phyloP scores from a whole-genome alignment of 257 asterid species.

The Plantago major region DNA sequence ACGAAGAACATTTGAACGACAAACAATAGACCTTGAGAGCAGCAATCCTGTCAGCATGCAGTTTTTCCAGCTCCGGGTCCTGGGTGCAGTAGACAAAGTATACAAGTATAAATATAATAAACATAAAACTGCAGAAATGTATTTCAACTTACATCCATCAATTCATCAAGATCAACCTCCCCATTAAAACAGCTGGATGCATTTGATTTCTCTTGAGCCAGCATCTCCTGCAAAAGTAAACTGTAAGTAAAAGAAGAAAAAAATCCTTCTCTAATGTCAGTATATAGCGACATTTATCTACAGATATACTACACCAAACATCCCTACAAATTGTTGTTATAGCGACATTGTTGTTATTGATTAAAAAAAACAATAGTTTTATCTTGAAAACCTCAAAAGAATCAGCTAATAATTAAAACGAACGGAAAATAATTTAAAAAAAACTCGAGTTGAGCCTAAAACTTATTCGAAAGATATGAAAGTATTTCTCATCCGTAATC shows the following conservation, averaged over 20 bases:
- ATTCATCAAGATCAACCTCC: slow-evolving; percentile 89
- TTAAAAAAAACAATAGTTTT: too few species aligned
- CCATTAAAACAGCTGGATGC: slow-evolving; percentile 49
- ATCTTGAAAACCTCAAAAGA: too few species aligned
- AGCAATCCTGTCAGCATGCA: slow-evolving; percentile 97
- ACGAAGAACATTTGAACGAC: slow-evolving; percentile 15
- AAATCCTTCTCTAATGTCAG: too few species aligned
- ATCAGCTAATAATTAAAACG: too few species aligned
- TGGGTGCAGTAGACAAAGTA: slow-evolving; percentile 25
- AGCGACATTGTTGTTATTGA: too few species aligned
- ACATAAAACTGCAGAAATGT: slow-evolving; percentile 7
- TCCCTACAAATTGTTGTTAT: too few species aligned
- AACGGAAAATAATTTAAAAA: too few species aligned
- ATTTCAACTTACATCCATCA: slow-evolving; percentile 79
- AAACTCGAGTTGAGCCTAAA: too few species aligned
- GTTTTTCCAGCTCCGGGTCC: slow-evolving; percentile 97
- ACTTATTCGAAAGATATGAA: too few species aligned
- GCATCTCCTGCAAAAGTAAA: slow-evolving; percentile 48
- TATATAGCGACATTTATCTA: not conserved
- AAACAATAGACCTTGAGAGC: slow-evolving; percentile 69
- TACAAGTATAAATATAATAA: not conserved
- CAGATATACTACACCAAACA: not conserved
- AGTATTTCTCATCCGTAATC: too few species aligned
- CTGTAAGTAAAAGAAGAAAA: too few species aligned
- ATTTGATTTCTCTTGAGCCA: slow-evolving; percentile 55